Evolutionary conservation across 2,329 filamentous ascomycete genomes (phyloP).

Genomic region (Aspergillus jensenii): DNA sequence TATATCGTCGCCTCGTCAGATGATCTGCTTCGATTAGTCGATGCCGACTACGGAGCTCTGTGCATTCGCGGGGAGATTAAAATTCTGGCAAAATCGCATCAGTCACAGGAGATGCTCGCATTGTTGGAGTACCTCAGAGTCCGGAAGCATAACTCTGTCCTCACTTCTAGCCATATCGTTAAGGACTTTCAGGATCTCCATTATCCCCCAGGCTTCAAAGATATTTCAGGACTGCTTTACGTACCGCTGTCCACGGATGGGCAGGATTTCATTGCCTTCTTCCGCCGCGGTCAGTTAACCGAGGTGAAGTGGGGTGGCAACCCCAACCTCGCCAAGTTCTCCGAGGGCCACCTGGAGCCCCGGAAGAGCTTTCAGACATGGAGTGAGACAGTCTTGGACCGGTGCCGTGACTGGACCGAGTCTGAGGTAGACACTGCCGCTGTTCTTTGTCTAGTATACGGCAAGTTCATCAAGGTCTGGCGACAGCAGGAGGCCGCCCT

Average conservation of each 20-base stretch:
- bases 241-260: constrained; percentile 77
- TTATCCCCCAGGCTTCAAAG: constrained; percentile 75
- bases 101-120: constrained; percentile 79
- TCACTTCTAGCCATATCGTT: constrained; percentile 73
- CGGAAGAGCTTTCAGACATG: constrained; percentile 78
- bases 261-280: constrained; percentile 85
- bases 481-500: constrained; percentile 82
- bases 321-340: constrained; percentile 65
- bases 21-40: constrained; percentile 77
- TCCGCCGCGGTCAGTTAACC: constrained; percentile 75
- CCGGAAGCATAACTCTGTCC: constrained; percentile 70
- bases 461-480: constrained; percentile 90
- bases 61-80: constrained; percentile 89
- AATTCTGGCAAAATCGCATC: constrained; percentile 70
- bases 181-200: constrained; percentile 78
- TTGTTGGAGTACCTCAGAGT: constrained; percentile 83
- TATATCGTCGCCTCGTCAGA: constrained; percentile 90
- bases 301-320: constrained; percentile 73
- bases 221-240: constrained; percentile 75
- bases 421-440: constrained; percentile 87
- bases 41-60: constrained; percentile 81
- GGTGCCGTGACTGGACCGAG: constrained; percentile 83
- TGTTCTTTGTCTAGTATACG: constrained; percentile 83
- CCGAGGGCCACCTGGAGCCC: constrained; percentile 72
- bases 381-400: constrained; percentile 77